A percentile compares a stretch with the other conserved stretches of the same genome.
phyloP scores from a whole-genome alignment of 768 basidiomycete genomes.

The Trichaptum fuscoviolaceum region DNA sequence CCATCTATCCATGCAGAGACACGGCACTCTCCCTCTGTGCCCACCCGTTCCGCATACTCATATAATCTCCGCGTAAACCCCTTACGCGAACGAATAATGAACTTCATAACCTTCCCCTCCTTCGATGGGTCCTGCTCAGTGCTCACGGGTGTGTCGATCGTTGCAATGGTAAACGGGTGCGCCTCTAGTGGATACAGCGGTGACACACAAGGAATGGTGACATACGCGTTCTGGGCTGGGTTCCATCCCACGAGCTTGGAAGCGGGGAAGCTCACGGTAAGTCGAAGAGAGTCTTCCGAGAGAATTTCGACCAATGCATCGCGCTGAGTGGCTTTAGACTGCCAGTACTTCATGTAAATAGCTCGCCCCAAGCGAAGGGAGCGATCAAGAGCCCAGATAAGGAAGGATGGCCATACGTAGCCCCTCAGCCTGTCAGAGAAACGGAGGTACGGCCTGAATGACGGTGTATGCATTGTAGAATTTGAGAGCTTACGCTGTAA shows the following conservation, averaged over 20 bases:
- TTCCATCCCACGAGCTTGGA: background rate
- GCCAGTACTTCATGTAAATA: background rate
- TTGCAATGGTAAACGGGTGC: background rate
- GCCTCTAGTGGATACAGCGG: background rate
- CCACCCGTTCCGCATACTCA: background rate
- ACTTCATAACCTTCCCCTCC: background rate
- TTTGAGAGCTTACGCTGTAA: background rate
- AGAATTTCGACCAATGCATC: background rate
- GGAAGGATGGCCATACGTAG: background rate
- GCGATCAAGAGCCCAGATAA: background rate
- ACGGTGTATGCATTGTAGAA: background rate
- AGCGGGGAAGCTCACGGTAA: background rate
- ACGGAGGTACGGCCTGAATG: background rate
- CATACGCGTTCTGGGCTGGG: background rate
- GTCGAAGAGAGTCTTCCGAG: background rate
- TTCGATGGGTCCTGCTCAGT: background rate
- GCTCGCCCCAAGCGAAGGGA: background rate
- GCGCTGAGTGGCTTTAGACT: background rate
- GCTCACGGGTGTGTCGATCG: background rate
- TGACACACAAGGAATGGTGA: background rate
- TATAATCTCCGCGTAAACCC: background rate
- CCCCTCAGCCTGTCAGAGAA: background rate
- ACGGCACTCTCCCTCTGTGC: background rate
- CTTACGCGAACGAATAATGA: background rate
- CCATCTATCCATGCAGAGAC: constrained; percentile 29